Percentiles rank a stretch among this genome's conserved stretches.
These are phyloP conservation scores for Lagenidium giganteum DNA, from an alignment of 352 stramenopile genomes.

Conservation along the genomic window DNA sequence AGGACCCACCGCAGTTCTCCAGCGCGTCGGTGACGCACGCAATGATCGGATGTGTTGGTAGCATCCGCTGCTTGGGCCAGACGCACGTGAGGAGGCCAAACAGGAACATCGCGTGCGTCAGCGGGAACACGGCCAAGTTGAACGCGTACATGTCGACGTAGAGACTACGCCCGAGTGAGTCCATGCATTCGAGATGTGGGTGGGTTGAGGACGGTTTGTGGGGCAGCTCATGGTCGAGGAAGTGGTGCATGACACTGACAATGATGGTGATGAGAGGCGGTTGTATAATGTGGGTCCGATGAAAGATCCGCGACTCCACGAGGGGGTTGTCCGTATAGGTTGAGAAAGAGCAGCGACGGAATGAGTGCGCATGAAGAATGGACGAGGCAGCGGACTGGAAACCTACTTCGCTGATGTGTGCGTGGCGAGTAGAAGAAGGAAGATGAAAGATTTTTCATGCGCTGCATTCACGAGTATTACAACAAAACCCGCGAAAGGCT, in stretches of 20 bases:
- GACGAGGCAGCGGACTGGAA: no score
- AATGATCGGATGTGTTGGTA: no score
- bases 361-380: background rate
- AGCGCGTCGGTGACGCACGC: conserved; percentile 4
- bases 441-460: no score
- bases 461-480: no score
- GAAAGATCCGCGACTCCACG: background rate
- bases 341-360: background rate
- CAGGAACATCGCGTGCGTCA: background rate
- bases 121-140: background rate
- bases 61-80: background rate
- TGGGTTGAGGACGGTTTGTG: background rate
- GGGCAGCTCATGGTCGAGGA: background rate
- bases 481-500: no score
- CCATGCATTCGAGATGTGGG: background rate
- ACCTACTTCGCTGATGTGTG: no score
- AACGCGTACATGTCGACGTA: background rate
- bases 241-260: background rate
- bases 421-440: no score
- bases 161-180: background rate
- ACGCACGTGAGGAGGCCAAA: background rate
- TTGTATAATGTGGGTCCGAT: no score
- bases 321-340: background rate
- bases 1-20: conserved; percentile 11
- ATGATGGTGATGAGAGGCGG: no score